Evolutionary conservation across 805 yeast species (phyloP).

Genomic region (Myxozyma sirexii): DNA sequence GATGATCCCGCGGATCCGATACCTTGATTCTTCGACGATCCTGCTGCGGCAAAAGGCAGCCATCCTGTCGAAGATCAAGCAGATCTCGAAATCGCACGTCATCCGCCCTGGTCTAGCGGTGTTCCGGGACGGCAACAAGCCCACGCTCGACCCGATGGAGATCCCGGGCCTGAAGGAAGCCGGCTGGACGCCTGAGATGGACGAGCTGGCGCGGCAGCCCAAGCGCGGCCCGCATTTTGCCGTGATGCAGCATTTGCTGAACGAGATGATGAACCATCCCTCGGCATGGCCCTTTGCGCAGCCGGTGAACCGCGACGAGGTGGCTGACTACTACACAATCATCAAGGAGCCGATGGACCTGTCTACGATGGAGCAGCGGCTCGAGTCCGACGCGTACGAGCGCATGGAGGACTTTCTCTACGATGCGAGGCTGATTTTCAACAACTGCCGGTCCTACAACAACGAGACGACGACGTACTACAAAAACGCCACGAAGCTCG

Average conservation of each 20-base stretch:
- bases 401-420: conserved; percentile 88
- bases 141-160: conserved; percentile 66
- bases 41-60: conserved; percentile 89
- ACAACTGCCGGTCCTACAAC: conserved; percentile 90
- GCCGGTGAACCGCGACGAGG: conserved; percentile 89
- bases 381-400: conserved; percentile 89
- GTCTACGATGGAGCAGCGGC: conserved; percentile 89
- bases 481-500: conserved; percentile 91
- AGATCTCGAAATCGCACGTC: conserved; percentile 74
- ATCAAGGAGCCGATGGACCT: conserved; percentile 96
- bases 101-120: conserved; percentile 78
- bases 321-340: conserved; percentile 93
- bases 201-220: conserved; percentile 91
- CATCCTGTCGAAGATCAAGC: conserved; percentile 76
- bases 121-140: conserved; percentile 50
- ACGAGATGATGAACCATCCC: conserved; percentile 91
- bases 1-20: conserved; percentile 86
- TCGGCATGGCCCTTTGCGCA: conserved; percentile 97
- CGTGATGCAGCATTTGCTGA: conserved; percentile 82
- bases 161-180: conserved; percentile 92
- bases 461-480: conserved; percentile 93
- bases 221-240: conserved; percentile 93
- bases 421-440: conserved; percentile 82
- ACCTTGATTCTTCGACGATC: conserved; percentile 85
- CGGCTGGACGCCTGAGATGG: conserved; percentile 99